Conservation (phyloP, 768 basidiomycete species). For the Suillus tomentosus region DNA sequence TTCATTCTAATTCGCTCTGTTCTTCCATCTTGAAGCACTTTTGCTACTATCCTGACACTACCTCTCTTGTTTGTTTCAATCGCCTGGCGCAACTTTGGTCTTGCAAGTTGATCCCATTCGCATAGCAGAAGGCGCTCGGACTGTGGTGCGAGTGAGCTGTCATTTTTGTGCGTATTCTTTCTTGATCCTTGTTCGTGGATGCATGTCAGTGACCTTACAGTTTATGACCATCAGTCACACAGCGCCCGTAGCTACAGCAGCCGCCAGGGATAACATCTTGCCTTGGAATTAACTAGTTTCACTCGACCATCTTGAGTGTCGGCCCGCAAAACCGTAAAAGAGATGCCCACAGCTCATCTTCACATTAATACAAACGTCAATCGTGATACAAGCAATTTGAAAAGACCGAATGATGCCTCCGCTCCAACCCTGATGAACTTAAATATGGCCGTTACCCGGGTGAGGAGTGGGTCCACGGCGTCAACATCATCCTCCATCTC, state of each 20-base stretch:
- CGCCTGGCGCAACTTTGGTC: neutral
- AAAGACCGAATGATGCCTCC: constrained; percentile 32
- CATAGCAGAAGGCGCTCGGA: neutral
- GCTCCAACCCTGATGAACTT: constrained; percentile 15
- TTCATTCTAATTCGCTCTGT: constrained; percentile 11
- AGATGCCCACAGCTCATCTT: constrained; percentile 49
- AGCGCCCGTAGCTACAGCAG: neutral
- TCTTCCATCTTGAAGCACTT: neutral
- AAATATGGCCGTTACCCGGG: constrained; percentile 28
- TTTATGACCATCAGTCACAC: constrained; percentile 1
- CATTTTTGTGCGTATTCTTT: neutral
- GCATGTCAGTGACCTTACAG: constrained; percentile 4
- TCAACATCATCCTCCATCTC: constrained; percentile 61
- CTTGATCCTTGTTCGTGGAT: neutral
- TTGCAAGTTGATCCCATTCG: neutral
- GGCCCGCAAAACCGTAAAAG: neutral
- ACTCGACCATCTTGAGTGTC: neutral
- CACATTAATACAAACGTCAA: constrained; percentile 50
- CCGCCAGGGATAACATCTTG: neutral
- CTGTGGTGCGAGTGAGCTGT: neutral
- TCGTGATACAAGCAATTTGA: constrained; percentile 34
- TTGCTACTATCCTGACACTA: constrained; percentile 16
- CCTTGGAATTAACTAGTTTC: neutral
- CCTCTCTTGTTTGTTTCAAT: constrained; percentile 3
- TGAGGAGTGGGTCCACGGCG: constrained; percentile 55